phyloP scores from a whole-genome alignment of 1,284 basidiomycete species.

The Puccinia hordei region DNA sequence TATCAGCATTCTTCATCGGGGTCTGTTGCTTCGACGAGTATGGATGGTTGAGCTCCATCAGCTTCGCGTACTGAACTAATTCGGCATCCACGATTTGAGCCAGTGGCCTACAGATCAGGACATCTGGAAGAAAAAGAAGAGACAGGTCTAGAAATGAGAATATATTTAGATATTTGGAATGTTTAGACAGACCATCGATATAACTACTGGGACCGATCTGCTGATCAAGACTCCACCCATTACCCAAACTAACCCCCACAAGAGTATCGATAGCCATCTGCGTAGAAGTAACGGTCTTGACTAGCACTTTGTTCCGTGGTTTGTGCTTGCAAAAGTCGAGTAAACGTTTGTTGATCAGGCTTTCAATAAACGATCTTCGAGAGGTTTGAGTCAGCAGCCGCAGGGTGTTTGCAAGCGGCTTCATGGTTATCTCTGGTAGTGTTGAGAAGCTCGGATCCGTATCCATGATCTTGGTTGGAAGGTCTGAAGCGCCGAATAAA shows the following conservation, averaged over 20 bases:
- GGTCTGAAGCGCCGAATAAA: not conserved
- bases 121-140: slow-evolving; percentile 12
- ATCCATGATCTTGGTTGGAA: slow-evolving; percentile 27
- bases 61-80: slow-evolving; percentile 12
- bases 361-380: not conserved
- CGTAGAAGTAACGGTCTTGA: slow-evolving; percentile 22
- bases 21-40: not conserved
- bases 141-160: not conserved
- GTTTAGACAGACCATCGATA: slow-evolving; percentile 23
- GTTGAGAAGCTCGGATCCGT: not conserved
- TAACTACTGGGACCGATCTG: slow-evolving; percentile 20
- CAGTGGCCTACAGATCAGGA: slow-evolving; percentile 41
- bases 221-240: slow-evolving; percentile 36
- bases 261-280: slow-evolving; percentile 45
- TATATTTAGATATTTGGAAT: not conserved
- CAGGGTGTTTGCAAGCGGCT: slow-evolving; percentile 18
- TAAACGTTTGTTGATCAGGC: slow-evolving; percentile 3
- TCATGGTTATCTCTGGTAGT: not conserved
- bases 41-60: slow-evolving; percentile 16
- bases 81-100: slow-evolving; percentile 42
- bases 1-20: not conserved
- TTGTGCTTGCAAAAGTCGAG: slow-evolving; percentile 21
- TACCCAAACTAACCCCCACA: slow-evolving; percentile 19
- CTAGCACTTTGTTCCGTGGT: slow-evolving; percentile 24
- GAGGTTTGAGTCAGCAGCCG: slow-evolving; percentile 36